Evolutionary conservation across 2,329 filamentous ascomycete genomes (phyloP), one percentile per base, ranked within the genome.

Genomic region (Beauveria sp.): DNA sequence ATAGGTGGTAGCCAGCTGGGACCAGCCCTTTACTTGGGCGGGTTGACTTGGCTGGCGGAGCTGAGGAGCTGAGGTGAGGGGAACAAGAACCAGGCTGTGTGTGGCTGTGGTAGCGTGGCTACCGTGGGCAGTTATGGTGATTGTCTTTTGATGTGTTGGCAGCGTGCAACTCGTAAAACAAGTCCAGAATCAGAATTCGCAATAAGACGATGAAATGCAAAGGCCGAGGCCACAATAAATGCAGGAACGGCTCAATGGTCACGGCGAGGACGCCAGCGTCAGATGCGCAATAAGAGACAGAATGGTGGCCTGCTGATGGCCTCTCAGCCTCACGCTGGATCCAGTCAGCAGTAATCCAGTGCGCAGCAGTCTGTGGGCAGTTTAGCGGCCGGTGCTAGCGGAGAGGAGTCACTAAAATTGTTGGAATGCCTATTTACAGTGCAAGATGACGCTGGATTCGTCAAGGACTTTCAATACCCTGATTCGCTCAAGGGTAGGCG

Each of bases 251-350:
- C 26, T 52, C 53, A 50, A 28, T 28, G 60, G 60, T 62, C 60
- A 62, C 60, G 53, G 40, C 20, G 42, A 46, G 24, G 48, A 42
- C 49, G 50, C 55, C 55, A 63, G 55, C 49, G 61, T 63, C 61
- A 63, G 55, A 61, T 68, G 66, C 59, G 65, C 65, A 66, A 64
- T 63, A 65, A 63, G 65, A 65, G 64, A 68, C 71, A 69, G 66
- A 65, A 64, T 61, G 63, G 64, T 66, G 69, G 69, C 74, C 75
- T 76, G 74, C 74, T 76, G 74, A 76, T 75, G 69, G 70, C 57
- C 69, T 72, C 73, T 75, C 73, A 77, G 75, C 74, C 73, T 77
- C 73, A 68, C 66, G 65, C 66, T 66, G 45, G 51, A 26, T 46
- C 67, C 54, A 69, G 69, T 71, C 69, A 71, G 69, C 64, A 57